phyloP scores from a whole-genome alignment of 495 filamentous ascomycete species.

The Parachaetomium inaequale region DNA sequence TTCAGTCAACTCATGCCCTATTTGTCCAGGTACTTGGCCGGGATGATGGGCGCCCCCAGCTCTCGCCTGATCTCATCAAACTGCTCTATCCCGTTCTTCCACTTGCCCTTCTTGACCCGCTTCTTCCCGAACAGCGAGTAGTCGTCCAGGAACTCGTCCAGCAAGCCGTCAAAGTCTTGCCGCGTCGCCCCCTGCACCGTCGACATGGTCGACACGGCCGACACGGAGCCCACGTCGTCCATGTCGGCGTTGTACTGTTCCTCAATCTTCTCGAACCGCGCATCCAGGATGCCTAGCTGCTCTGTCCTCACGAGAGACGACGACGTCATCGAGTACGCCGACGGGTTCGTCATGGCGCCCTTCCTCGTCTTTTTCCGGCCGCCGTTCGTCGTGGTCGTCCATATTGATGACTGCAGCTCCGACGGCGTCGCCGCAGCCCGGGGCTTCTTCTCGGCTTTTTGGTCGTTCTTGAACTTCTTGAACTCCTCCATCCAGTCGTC shows the following conservation, averaged over 20 bases:
- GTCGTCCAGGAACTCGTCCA: conserved; percentile 87
- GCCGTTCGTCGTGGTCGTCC: conserved; percentile 73
- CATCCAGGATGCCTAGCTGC: conserved; percentile 79
- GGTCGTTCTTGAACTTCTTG: conserved; percentile 80
- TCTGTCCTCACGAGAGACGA: conserved; percentile 86
- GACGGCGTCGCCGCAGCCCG: conserved; percentile 50
- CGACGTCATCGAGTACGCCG: conserved; percentile 94
- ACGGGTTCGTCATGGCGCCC: conserved; percentile 82
- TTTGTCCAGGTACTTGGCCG: conserved; percentile 19
- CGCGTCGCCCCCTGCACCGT: conserved; percentile 56
- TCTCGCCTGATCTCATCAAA: conserved; percentile 84
- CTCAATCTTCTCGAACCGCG: conserved; percentile 86
- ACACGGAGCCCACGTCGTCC: conserved; percentile 50
- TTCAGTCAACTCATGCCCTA: not conserved
- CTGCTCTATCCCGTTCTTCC: conserved; percentile 76
- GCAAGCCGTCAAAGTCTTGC: conserved; percentile 77
- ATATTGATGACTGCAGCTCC: conserved; percentile 66
- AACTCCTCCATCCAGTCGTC: conserved; percentile 87
- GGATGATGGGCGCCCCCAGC: conserved; percentile 65
- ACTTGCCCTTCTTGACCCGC: conserved; percentile 76
- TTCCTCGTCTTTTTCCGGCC: conserved; percentile 83
- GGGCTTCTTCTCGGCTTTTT: conserved; percentile 44
- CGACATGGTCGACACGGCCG: conserved; percentile 45
- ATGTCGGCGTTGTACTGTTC: conserved; percentile 75
- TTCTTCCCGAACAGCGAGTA: conserved; percentile 76